phyloP scores from a whole-genome alignment of 2,329 filamentous ascomycete genomes.

The Calonectria pauciramosa region DNA sequence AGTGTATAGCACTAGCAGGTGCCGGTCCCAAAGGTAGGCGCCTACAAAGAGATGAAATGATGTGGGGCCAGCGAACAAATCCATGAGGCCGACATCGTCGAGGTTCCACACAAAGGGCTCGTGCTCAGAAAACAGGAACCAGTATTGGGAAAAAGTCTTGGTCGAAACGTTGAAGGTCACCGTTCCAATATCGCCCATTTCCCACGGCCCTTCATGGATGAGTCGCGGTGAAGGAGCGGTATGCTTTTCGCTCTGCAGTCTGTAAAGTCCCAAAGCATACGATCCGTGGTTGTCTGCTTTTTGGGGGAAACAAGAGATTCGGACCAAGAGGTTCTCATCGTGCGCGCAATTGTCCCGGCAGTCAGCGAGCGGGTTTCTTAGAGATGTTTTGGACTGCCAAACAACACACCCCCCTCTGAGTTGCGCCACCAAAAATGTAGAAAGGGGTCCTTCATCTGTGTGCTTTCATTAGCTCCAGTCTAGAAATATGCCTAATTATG shows the following conservation, averaged over 20 bases:
- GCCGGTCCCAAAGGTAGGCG: conserved; percentile 31
- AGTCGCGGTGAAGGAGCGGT: conserved; percentile 3
- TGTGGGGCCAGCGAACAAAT: neutral
- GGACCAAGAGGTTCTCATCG: neutral
- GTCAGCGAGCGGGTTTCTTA: conserved; percentile 30
- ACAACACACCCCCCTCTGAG: conserved; percentile 23
- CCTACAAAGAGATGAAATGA: neutral
- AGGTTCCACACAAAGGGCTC: conserved; percentile 26
- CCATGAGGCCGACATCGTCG: neutral
- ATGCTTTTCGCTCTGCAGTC: neutral
- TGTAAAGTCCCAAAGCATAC: conserved; percentile 32
- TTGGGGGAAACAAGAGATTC: conserved; percentile 7
- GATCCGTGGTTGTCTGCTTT: conserved; percentile 35
- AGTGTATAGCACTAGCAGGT: conserved; percentile 20
- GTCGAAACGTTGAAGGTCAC: conserved; percentile 37
- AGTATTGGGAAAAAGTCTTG: conserved; percentile 28
- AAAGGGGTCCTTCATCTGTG: conserved; percentile 10
- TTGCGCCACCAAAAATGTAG: conserved; percentile 27
- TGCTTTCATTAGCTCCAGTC: neutral
- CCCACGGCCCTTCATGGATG: conserved; percentile 15
- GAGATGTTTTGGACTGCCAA: conserved; percentile 18
- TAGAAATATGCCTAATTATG: neutral
- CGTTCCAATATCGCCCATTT: conserved; percentile 29
- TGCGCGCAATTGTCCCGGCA: neutral
- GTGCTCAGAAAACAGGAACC: conserved; percentile 19